phyloP scores from a whole-genome alignment of 192 early-diverging fungal genomes.

The Backusella parvicylindrica region DNA sequence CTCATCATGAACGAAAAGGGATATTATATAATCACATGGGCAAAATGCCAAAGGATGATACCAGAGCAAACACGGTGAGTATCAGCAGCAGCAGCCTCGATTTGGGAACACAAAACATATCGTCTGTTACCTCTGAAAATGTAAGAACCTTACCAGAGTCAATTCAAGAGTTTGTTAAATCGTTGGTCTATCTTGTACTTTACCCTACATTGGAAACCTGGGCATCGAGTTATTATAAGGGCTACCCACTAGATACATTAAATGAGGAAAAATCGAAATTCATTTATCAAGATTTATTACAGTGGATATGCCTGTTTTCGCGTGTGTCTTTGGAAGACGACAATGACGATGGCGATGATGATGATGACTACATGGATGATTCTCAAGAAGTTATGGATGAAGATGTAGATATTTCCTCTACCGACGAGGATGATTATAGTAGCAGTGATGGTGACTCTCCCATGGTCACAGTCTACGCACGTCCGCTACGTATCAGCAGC shows the following conservation, averaged over 20 bases:
- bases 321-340: neutral
- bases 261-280: slow-evolving; percentile 7
- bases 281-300: neutral
- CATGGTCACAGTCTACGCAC: neutral
- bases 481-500: neutral
- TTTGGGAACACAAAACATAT: neutral
- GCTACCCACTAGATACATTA: neutral
- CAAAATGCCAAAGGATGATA: neutral
- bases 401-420: neutral
- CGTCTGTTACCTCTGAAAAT: neutral
- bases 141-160: slow-evolving; percentile 11
- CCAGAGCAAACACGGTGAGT: neutral
- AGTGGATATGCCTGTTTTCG: neutral
- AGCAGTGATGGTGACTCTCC: neutral
- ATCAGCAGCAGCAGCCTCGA: neutral
- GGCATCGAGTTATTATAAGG: slow-evolving; percentile 1
- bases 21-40: neutral
- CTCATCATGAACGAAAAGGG: neutral
- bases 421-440: neutral
- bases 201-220: slow-evolving; percentile 3
- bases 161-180: slow-evolving; percentile 11
- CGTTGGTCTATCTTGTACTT: slow-evolving; percentile 12
- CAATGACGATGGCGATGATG: neutral
- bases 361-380: neutral
- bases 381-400: neutral